A percentile compares a stretch with the other conserved stretches of the same genome.
These are phyloP conservation scores for Talaromyces thailandensis DNA, from an alignment of 495 filamentous ascomycete species.

Conservation along the genomic window DNA sequence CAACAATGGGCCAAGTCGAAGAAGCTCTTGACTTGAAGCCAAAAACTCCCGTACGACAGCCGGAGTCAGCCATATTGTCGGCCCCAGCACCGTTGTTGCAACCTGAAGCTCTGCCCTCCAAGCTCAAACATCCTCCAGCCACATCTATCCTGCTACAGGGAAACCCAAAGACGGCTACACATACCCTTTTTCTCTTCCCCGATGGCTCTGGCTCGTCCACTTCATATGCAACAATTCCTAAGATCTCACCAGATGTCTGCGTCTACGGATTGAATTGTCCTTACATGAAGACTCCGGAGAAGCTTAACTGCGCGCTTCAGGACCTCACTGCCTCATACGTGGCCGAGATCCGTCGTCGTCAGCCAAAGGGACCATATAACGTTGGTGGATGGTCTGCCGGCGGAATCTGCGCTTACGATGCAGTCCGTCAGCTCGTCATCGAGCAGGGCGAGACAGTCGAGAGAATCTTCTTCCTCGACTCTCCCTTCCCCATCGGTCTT, in stretches of 20 bases:
- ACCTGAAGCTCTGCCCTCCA: not conserved
- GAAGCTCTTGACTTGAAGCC: constrained; percentile 29
- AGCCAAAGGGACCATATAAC: constrained; percentile 64
- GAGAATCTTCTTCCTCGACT: constrained; percentile 71
- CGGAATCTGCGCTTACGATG: constrained; percentile 82
- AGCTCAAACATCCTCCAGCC: constrained; percentile 20
- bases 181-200: constrained; percentile 26
- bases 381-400: constrained; percentile 80
- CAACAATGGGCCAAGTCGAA: constrained; percentile 50
- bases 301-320: constrained; percentile 46
- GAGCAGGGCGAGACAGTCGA: constrained; percentile 60
- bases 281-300: constrained; percentile 53
- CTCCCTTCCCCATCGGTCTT: constrained; percentile 68
- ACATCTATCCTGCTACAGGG: constrained; percentile 22
- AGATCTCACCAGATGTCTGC: constrained; percentile 43
- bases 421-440: constrained; percentile 60
- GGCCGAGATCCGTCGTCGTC: constrained; percentile 58
- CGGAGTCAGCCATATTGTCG: constrained; percentile 11
- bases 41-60: constrained; percentile 16
- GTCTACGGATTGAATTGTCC: constrained; percentile 59
- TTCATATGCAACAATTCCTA: constrained; percentile 52
- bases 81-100: not conserved
- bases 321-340: constrained; percentile 49
- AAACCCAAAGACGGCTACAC: constrained; percentile 14
- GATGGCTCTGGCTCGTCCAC: constrained; percentile 20